Percentiles rank a stretch among this genome's conserved stretches.
phyloP scores from a whole-genome alignment of 2,329 filamentous ascomycete species.

The Colletotrichum higginsianum region DNA sequence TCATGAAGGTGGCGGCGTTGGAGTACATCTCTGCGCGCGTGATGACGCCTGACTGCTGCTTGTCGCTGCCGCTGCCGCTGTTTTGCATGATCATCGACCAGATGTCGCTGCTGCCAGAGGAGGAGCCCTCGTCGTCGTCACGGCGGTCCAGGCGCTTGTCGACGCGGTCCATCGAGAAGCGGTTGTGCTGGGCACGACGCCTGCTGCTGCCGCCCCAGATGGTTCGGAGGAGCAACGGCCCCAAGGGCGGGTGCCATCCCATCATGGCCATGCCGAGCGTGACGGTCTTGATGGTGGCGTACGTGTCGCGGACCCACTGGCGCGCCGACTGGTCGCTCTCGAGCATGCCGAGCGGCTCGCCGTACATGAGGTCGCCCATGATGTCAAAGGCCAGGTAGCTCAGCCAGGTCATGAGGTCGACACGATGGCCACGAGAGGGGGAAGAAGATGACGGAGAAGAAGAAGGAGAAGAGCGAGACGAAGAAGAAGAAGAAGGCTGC shows the following conservation, averaged over 20 bases:
- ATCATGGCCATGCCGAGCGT: constrained; percentile 41
- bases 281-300: constrained; percentile 42
- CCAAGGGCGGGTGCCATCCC: constrained; percentile 27
- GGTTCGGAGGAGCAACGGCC: constrained; percentile 28
- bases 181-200: constrained; percentile 31
- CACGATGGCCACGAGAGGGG: constrained; percentile 1
- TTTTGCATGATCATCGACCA: constrained; percentile 40
- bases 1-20: constrained; percentile 47
- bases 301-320: constrained; percentile 48
- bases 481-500: not conserved
- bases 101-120: constrained; percentile 34
- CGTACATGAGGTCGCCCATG: constrained; percentile 51
- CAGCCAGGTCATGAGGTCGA: constrained; percentile 47
- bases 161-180: constrained; percentile 38
- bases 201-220: constrained; percentile 31
- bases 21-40: constrained; percentile 39
- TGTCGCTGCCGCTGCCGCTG: constrained; percentile 13
- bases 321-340: constrained; percentile 45
- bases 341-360: constrained; percentile 49
- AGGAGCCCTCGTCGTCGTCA: not conserved
- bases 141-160: constrained; percentile 39
- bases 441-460: too few species aligned
- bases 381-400: constrained; percentile 51
- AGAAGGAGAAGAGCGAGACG: too few species aligned
- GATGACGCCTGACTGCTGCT: constrained; percentile 27